These are phyloP conservation scores for Trichomonas vaginalis DNA, from an alignment of 208 protist genomes.

Conservation along the genomic window DNA sequence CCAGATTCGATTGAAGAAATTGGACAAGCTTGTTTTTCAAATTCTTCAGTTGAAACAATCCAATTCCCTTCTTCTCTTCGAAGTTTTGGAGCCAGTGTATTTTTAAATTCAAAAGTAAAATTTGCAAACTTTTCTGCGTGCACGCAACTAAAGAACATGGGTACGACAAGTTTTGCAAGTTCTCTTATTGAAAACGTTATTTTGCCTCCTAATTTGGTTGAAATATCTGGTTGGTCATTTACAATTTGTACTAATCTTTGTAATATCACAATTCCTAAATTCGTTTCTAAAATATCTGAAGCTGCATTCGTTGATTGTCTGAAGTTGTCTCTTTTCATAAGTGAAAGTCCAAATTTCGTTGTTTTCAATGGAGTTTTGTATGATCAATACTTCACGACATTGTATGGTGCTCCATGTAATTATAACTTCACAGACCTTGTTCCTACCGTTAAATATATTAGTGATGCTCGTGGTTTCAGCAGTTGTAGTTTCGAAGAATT, in stretches of 20 bases:
- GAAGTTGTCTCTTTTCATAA: neutral
- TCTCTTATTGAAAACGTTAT: neutral
- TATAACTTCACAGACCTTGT: too few relatives aligned
- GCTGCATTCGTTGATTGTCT: neutral
- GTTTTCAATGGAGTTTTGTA: too few relatives aligned
- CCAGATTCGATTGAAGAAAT: neutral
- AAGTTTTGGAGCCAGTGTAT: neutral
- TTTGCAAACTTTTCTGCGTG: neutral
- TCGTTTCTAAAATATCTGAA: neutral
- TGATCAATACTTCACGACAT: too few relatives aligned
- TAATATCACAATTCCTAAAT: neutral
- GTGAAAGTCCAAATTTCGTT: neutral
- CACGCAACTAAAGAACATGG: neutral
- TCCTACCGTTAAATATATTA: too few relatives aligned
- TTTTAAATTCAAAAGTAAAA: neutral
- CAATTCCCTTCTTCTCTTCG: neutral
- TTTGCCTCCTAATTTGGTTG: neutral
- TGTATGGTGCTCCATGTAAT: too few relatives aligned
- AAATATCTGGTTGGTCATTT: neutral
- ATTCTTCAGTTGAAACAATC: neutral
- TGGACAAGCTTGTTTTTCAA: neutral
- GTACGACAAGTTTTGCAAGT: neutral
- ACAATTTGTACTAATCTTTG: neutral
- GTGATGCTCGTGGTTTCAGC: too few relatives aligned
- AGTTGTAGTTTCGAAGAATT: too few relatives aligned